Conservation (phyloP, 2,329 filamentous ascomycete genomes). For the Fusarium sp. region DNA sequence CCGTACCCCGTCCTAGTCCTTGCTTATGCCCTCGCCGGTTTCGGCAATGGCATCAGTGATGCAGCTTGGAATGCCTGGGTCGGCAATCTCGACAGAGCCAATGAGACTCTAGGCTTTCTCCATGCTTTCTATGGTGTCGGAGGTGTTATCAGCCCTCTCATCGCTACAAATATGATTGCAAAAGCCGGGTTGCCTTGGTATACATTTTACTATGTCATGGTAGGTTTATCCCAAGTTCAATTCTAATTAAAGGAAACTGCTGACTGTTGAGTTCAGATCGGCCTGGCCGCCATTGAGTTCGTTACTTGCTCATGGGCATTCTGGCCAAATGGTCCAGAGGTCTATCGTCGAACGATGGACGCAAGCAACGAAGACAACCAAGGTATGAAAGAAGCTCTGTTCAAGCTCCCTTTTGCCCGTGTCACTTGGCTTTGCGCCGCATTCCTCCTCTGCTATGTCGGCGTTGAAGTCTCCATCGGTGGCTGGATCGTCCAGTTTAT, state of each 20-base stretch:
- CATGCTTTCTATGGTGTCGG: slow-evolving; percentile 78
- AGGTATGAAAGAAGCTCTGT: slow-evolving; percentile 52
- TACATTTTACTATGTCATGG: slow-evolving; percentile 81
- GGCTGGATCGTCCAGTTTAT: slow-evolving; percentile 91
- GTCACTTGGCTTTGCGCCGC: slow-evolving; percentile 78
- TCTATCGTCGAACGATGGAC: slow-evolving; percentile 61
- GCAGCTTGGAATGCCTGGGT: slow-evolving; percentile 68
- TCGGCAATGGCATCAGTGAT: slow-evolving; percentile 76
- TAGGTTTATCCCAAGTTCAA: slow-evolving; percentile 52
- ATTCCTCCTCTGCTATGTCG: slow-evolving; percentile 83
- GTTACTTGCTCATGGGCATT: slow-evolving; percentile 66
- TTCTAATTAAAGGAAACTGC: no score
- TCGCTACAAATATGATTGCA: slow-evolving; percentile 78
- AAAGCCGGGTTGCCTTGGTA: slow-evolving; percentile 74
- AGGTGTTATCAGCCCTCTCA: slow-evolving; percentile 75
- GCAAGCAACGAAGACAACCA: slow-evolving; percentile 49
- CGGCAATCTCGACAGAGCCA: slow-evolving; percentile 77
- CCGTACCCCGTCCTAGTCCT: slow-evolving; percentile 76
- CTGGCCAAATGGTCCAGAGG: slow-evolving; percentile 68
- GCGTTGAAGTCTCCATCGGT: slow-evolving; percentile 79
- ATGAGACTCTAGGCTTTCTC: slow-evolving; percentile 76
- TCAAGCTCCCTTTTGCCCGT: slow-evolving; percentile 58
- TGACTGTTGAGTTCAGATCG: slow-evolving; percentile 19
- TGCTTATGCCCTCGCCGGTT: slow-evolving; percentile 75
- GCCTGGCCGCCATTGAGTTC: slow-evolving; percentile 26